Base-by-base conservation (phyloP, 495 filamentous ascomycete species). In the Trichoderma reesei region DNA sequence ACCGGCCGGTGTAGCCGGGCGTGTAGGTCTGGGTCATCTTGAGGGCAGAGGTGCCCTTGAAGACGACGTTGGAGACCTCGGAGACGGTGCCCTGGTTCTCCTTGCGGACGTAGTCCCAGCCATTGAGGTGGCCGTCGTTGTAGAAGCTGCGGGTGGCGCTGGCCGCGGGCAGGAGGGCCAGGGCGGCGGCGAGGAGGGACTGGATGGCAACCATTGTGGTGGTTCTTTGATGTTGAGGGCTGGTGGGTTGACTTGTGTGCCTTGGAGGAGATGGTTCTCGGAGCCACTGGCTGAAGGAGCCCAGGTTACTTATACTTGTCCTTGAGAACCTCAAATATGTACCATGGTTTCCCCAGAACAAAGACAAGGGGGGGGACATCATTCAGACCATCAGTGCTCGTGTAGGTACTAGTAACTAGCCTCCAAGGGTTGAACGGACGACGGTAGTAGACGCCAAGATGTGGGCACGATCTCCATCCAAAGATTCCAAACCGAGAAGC, bases 21-120 rank as follows among this genome's bases (percentile, higher is more conserved):
- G 79, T 76, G 70, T 80, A 82, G 59, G 75, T 74, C 62, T 85
- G 82, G 7, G 76, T 81, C 75, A 81, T 79, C 68, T 80, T 79
- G n/a, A 85, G 72, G 14, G 79, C 78, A 0, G 76, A 78, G 6
- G 74, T 37, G 36, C 79, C 75, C 60, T 79, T 67, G 68, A 78
- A 79, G 38, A 72, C 69, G 7, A 76, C 70, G 62, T 83, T 78
- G 64, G 73, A 78, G 36, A 82, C 80, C 65, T 82, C 64, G 10
- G 74, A 62, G 37, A 84, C 75, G 1, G 72, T 78, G 64, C 82
- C 82, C 36, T 74, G 65, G 65, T 73, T 63, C 64, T 83, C 80
- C n/a, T 75, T 67, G 7, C 76, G 78, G 59, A 67, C 72, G n/a
- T 60, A 63, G 60, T 76, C 75, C 80, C 81, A 85, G 31, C 80